Evolutionary conservation across 2,329 filamentous ascomycete species (phyloP).

Genomic region (Ophiostoma ips): DNA sequence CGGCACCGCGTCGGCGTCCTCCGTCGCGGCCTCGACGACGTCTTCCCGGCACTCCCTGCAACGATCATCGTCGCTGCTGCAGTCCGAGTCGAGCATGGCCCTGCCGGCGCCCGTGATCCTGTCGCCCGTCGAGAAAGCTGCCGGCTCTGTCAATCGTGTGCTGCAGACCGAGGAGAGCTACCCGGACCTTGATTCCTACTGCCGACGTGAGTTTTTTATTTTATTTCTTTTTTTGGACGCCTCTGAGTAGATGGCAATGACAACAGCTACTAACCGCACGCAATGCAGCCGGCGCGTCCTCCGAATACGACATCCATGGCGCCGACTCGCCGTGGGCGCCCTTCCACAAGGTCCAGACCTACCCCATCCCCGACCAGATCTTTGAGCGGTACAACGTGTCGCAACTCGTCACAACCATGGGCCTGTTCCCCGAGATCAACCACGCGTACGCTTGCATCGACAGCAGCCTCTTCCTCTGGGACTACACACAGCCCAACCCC

Average conservation of each 20-base stretch:
- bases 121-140: slow-evolving; percentile 60
- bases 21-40: neutral
- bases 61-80: neutral
- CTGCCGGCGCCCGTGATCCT: slow-evolving; percentile 26
- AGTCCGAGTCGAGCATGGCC: slow-evolving; percentile 23
- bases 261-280: neutral
- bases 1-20: slow-evolving; percentile 1
- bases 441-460: slow-evolving; percentile 95
- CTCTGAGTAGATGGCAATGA: too few relatives aligned
- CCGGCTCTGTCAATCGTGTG: slow-evolving; percentile 68
- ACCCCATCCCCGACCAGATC: slow-evolving; percentile 81
- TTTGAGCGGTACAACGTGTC: slow-evolving; percentile 86
- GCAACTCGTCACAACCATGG: slow-evolving; percentile 84
- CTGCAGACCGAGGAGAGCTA: slow-evolving; percentile 66
- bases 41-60: neutral
- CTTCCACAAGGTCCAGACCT: slow-evolving; percentile 75
- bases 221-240: too few relatives aligned
- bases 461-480: slow-evolving; percentile 93
- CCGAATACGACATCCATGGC: slow-evolving; percentile 71
- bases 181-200: slow-evolving; percentile 79
- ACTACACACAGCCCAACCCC: slow-evolving; percentile 86
- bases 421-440: slow-evolving; percentile 84
- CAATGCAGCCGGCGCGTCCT: slow-evolving; percentile 81
- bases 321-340: slow-evolving; percentile 64
- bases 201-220: slow-evolving; percentile 54